Conservation (phyloP, 257 asterid genomes). For the Misopates orontium region DNA sequence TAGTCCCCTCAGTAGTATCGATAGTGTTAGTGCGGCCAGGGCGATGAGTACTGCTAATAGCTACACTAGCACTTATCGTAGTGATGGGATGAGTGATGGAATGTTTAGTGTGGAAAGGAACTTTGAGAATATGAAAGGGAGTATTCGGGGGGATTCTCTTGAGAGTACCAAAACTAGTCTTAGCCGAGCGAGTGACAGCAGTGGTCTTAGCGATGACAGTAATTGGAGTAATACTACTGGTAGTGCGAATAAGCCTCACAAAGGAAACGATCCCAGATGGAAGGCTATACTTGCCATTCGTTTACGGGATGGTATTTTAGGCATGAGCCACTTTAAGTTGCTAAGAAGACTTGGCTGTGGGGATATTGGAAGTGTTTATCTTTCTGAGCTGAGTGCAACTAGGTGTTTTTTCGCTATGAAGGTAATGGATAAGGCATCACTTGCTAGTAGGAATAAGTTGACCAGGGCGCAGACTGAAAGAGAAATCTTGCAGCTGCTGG, state of each 20-base stretch:
- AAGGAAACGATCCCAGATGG: constrained; percentile 66
- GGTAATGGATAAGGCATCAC: constrained; percentile 60
- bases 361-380: constrained; percentile 64
- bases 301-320: constrained; percentile 52
- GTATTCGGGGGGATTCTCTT: constrained; percentile 46
- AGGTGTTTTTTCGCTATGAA: constrained; percentile 55
- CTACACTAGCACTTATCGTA: constrained; percentile 50
- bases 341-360: constrained; percentile 58
- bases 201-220: constrained; percentile 62
- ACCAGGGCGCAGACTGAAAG: constrained; percentile 48
- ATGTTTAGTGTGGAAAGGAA: constrained; percentile 47
- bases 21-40: constrained; percentile 45
- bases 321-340: constrained; percentile 59
- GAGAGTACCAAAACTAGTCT: constrained; percentile 53
- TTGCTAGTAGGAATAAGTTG: constrained; percentile 52
- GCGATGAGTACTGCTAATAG: constrained; percentile 50
- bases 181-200: constrained; percentile 55
- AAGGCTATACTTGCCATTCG: constrained; percentile 52
- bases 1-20: constrained; percentile 57
- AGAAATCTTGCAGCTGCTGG: constrained; percentile 60
- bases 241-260: constrained; percentile 57
- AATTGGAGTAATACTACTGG: constrained; percentile 62
- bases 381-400: constrained; percentile 52
- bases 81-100: constrained; percentile 56
- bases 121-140: constrained; percentile 36